These are phyloP conservation scores for Onygena corvina DNA, from an alignment of 2,329 filamentous ascomycete species.

Conservation along the genomic window DNA sequence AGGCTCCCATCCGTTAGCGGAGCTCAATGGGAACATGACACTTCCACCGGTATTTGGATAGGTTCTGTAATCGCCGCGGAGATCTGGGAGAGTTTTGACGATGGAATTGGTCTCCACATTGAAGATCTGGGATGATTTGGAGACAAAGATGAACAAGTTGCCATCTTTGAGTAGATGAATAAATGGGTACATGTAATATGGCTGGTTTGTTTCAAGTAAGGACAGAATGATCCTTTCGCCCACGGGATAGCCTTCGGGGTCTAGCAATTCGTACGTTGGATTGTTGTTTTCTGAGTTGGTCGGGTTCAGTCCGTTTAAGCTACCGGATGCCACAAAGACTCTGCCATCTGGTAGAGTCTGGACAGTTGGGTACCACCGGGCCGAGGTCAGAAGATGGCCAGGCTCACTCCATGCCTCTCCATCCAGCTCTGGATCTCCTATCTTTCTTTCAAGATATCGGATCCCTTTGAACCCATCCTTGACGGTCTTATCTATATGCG, in stretches of 20 bases:
- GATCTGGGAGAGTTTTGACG: slow-evolving; percentile 39
- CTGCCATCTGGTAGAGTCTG: slow-evolving; percentile 47
- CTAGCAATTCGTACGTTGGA: slow-evolving; percentile 51
- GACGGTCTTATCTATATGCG: slow-evolving; percentile 46
- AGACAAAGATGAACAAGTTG: slow-evolving; percentile 44
- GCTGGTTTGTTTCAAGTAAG: slow-evolving; percentile 46
- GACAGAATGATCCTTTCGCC: slow-evolving; percentile 41
- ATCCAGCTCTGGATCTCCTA: slow-evolving; percentile 34
- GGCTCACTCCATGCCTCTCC: slow-evolving; percentile 45
- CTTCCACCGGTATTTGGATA: slow-evolving; percentile 51
- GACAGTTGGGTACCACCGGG: slow-evolving; percentile 50
- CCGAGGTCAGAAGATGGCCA: slow-evolving; percentile 42
- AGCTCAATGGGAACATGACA: slow-evolving; percentile 44
- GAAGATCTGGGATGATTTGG: slow-evolving; percentile 47
- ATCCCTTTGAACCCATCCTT: slow-evolving; percentile 48
- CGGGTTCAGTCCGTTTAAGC: slow-evolving; percentile 47
- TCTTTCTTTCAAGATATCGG: slow-evolving; percentile 42
- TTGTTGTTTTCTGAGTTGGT: slow-evolving; percentile 47
- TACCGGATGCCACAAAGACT: slow-evolving; percentile 50
- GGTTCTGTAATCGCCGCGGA: slow-evolving; percentile 46
- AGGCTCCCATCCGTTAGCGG: slow-evolving; percentile 41
- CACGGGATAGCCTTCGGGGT: slow-evolving; percentile 35
- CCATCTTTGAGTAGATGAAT: slow-evolving; percentile 48
- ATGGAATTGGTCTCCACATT: slow-evolving; percentile 38
- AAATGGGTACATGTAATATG: slow-evolving; percentile 55